Evolutionary conservation across 2,329 filamentous ascomycete genomes (phyloP).

Genomic region (Tolypocladium ovalisporum): DNA sequence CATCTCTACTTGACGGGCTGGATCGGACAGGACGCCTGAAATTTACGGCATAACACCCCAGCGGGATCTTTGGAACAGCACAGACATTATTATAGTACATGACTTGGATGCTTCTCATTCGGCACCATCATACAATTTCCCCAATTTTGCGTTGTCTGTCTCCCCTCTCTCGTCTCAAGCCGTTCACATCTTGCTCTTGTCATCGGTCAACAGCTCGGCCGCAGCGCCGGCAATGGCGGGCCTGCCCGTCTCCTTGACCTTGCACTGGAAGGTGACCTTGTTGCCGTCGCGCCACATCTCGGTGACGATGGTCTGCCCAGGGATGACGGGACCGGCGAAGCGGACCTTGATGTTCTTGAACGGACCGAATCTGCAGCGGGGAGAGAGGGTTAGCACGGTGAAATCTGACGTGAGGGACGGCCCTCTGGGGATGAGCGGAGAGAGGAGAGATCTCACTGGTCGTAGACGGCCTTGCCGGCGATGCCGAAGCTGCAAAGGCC

Average conservation of each 20-base stretch:
- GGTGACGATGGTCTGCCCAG: conserved; percentile 80
- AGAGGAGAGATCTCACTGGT: conserved; percentile 30
- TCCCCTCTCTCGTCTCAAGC: not conserved
- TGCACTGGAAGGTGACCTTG: conserved; percentile 73
- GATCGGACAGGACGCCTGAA: not conserved
- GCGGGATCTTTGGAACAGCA: not conserved
- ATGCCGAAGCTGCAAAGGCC: conserved; percentile 95
- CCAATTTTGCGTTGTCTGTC: not conserved
- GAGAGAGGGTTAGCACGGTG: not conserved
- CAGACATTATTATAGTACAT: conserved; percentile 5
- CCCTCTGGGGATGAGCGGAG: not conserved
- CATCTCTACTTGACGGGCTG: not conserved
- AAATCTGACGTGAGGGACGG: not conserved
- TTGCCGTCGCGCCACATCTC: conserved; percentile 90
- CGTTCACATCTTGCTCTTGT: conserved; percentile 20
- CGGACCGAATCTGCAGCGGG: conserved; percentile 48
- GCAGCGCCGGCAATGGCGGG: conserved; percentile 72
- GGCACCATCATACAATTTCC: not conserved
- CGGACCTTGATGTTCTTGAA: conserved; percentile 90
- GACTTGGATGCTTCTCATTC: not conserved
- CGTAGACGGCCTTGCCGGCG: conserved; percentile 79
- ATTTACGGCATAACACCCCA: not conserved
- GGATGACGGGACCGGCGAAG: conserved; percentile 76
- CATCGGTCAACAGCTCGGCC: conserved; percentile 51
- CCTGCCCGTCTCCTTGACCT: conserved; percentile 89